These are phyloP conservation scores for Volvox africanus DNA, from an alignment of 139 green algal species.

Conservation along the genomic window DNA sequence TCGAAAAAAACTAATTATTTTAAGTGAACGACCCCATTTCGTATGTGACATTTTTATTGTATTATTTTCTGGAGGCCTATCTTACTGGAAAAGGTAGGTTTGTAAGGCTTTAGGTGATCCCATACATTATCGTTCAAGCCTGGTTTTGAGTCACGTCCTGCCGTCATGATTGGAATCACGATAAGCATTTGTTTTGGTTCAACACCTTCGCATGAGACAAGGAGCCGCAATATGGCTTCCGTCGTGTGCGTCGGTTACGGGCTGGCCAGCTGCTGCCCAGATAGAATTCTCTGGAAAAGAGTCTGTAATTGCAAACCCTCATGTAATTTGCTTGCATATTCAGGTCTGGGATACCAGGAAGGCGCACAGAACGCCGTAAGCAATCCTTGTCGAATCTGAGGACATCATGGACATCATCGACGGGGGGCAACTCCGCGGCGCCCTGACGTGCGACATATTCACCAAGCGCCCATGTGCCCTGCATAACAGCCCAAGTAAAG, in stretches of 20 bases:
- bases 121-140: background rate
- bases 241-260: background rate
- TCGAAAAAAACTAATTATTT: background rate
- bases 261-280: background rate
- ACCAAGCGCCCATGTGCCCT: background rate
- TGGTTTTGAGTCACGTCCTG: background rate
- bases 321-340: background rate
- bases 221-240: background rate
- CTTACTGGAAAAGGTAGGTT: background rate
- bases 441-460: background rate
- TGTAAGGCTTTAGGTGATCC: background rate
- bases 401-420: background rate
- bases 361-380: background rate
- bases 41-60: background rate
- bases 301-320: background rate
- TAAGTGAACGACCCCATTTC: background rate
- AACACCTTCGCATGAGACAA: background rate
- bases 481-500: background rate
- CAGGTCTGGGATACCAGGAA: background rate
- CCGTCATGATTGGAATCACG: background rate
- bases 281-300: background rate
- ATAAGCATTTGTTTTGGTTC: background rate
- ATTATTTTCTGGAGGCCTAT: background rate
- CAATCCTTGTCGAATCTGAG: background rate
- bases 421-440: background rate